phyloP scores from a whole-genome alignment of 257 asterid genomes.

The Solanum microdontum region DNA sequence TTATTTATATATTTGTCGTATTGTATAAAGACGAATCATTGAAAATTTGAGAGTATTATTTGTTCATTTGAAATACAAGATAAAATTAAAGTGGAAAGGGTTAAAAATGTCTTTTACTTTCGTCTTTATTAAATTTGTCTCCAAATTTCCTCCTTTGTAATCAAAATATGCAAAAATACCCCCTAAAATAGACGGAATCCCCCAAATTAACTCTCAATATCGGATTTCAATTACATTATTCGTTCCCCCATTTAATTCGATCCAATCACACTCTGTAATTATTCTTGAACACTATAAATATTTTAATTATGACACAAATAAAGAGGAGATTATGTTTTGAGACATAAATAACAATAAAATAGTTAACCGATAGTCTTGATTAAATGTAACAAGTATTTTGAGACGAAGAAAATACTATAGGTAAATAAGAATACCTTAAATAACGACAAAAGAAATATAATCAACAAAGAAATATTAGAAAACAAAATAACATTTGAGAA shows the following conservation, averaged over 20 bases:
- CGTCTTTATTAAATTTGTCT: too few species aligned
- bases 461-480: not conserved
- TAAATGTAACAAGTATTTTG: not conserved
- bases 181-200: not conserved
- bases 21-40: not conserved
- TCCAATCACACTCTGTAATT: too few species aligned
- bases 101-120: too few species aligned
- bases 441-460: not conserved
- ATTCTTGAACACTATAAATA: not conserved
- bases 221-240: not conserved
- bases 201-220: not conserved
- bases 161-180: not conserved
- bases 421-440: not conserved
- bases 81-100: too few species aligned
- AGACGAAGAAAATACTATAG: not conserved
- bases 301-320: too few species aligned
- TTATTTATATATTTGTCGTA: not conserved
- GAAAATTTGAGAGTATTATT: not conserved
- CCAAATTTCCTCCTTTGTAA: not conserved
- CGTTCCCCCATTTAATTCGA: too few species aligned
- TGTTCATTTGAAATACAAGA: not conserved
- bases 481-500: not conserved
- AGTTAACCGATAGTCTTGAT: accelerated
- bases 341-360: not conserved
- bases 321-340: not conserved